A percentile compares a stretch with the other conserved stretches of the same genome.
phyloP scores from a whole-genome alignment of 257 asterid species.

The Linderniella brevidens region DNA sequence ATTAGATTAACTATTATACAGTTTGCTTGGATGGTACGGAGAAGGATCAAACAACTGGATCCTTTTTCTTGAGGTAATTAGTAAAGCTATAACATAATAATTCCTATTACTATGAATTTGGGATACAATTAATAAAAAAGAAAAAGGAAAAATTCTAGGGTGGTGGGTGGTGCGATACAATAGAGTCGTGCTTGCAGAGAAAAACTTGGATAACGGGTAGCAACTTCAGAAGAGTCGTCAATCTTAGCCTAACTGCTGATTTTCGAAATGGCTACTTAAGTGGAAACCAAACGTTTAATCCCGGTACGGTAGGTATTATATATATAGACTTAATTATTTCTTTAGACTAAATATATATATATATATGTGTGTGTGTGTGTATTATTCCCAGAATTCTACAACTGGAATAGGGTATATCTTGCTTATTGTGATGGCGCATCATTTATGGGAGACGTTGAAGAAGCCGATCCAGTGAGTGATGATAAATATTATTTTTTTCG shows the following conservation, averaged over 20 bases:
- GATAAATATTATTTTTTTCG: not conserved
- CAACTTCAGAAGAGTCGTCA: too few species aligned
- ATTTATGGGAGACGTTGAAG: constrained; percentile 3
- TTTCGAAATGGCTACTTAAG: too few species aligned
- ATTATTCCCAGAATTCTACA: constrained; percentile 6
- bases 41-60: constrained; percentile 2
- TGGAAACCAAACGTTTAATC: too few species aligned
- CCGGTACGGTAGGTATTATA: too few species aligned
- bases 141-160: too few species aligned
- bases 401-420: not conserved
- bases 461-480: not conserved
- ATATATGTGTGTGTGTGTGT: too few species aligned
- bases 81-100: not conserved
- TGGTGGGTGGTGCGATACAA: too few species aligned
- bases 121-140: too few species aligned
- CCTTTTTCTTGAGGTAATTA: not conserved
- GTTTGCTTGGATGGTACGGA: constrained; percentile 8
- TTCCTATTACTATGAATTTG: not conserved
- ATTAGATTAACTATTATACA: not conserved
- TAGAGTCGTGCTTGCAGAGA: too few species aligned
- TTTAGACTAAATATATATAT: not conserved
- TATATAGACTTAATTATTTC: not conserved
- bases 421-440: constrained; percentile 3
- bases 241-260: too few species aligned
- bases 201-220: too few species aligned